These are phyloP conservation scores for Ophiostoma tasmaniense DNA, from an alignment of 2,329 filamentous ascomycete species.

Conservation along the genomic window DNA sequence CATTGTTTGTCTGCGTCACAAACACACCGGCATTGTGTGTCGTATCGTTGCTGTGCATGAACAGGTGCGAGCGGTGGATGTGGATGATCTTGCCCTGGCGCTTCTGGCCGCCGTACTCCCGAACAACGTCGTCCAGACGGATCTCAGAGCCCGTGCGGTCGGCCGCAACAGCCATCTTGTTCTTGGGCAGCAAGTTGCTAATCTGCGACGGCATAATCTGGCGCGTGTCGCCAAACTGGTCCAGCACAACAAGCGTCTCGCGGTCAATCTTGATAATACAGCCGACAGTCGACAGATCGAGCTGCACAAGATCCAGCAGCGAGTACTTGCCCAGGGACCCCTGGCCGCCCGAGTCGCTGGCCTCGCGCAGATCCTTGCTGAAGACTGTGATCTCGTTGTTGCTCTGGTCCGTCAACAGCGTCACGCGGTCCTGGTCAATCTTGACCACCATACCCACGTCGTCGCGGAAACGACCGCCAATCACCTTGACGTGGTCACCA, in stretches of 20 bases:
- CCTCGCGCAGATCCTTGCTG: slow-evolving; percentile 90
- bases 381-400: slow-evolving; percentile 95
- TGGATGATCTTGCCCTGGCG: slow-evolving; percentile 85
- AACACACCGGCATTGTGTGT: slow-evolving; percentile 86
- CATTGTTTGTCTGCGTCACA: slow-evolving; percentile 75
- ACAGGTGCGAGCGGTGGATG: slow-evolving; percentile 87
- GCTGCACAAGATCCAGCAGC: slow-evolving; percentile 86
- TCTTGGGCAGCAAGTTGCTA: slow-evolving; percentile 74
- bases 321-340: slow-evolving; percentile 81
- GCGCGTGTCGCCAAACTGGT: slow-evolving; percentile 78
- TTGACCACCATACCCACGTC: slow-evolving; percentile 96
- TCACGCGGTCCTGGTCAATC: slow-evolving; percentile 86
- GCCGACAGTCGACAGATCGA: slow-evolving; percentile 85
- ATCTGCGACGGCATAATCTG: slow-evolving; percentile 86
- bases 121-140: slow-evolving; percentile 81
- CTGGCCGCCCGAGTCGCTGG: slow-evolving; percentile 81
- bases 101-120: slow-evolving; percentile 78
- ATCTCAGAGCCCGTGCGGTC: slow-evolving; percentile 93
- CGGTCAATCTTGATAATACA: slow-evolving; percentile 93
- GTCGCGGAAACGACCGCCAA: slow-evolving; percentile 86
- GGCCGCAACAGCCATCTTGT: slow-evolving; percentile 79
- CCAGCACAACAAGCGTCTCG: slow-evolving; percentile 80
- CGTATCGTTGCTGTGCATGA: slow-evolving; percentile 74
- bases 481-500: slow-evolving; percentile 97
- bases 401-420: slow-evolving; percentile 83